A percentile compares a stretch with the other conserved stretches of the same genome.
Conservation (phyloP, 1,284 basidiomycete genomes). For the Apiotrichum veenhuisii region DNA sequence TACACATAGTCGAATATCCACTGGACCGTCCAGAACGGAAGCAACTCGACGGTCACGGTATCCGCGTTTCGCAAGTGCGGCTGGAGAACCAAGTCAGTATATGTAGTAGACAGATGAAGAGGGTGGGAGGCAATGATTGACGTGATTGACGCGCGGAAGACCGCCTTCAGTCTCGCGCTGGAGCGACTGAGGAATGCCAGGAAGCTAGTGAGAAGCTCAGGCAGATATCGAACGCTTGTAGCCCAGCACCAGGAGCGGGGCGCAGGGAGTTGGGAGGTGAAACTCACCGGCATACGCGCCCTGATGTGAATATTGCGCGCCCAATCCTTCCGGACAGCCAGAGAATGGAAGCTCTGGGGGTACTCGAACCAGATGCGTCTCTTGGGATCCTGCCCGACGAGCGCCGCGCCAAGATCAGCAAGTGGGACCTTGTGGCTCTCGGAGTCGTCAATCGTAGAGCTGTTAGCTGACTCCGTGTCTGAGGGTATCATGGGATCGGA, state of each 20-base stretch:
- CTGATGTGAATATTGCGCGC: background rate
- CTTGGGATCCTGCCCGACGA: conserved; percentile 1
- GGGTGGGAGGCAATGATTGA: too few relatives aligned
- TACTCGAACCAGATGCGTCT: conserved; percentile 1
- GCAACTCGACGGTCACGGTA: conserved; percentile 7
- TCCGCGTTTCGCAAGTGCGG: background rate
- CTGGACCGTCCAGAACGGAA: conserved; percentile 22
- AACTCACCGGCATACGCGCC: background rate
- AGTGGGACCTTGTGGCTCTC: background rate
- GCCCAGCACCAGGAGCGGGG: too few relatives aligned
- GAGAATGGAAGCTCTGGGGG: background rate
- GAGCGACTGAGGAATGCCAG: too few relatives aligned
- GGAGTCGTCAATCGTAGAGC: too few relatives aligned
- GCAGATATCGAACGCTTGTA: too few relatives aligned
- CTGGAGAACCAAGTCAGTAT: background rate
- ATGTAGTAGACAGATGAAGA: too few relatives aligned
- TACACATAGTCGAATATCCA: background rate
- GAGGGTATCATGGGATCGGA: too few relatives aligned
- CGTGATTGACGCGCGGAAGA: too few relatives aligned
- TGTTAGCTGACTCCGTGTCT: too few relatives aligned
- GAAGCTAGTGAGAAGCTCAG: too few relatives aligned
- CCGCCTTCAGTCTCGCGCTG: too few relatives aligned
- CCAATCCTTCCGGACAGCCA: background rate
- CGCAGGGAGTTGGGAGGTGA: background rate
- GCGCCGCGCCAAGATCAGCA: background rate